These are phyloP conservation scores for Colletotrichum endophyticum DNA, from an alignment of 2,329 filamentous ascomycete genomes.

Conservation along the genomic window DNA sequence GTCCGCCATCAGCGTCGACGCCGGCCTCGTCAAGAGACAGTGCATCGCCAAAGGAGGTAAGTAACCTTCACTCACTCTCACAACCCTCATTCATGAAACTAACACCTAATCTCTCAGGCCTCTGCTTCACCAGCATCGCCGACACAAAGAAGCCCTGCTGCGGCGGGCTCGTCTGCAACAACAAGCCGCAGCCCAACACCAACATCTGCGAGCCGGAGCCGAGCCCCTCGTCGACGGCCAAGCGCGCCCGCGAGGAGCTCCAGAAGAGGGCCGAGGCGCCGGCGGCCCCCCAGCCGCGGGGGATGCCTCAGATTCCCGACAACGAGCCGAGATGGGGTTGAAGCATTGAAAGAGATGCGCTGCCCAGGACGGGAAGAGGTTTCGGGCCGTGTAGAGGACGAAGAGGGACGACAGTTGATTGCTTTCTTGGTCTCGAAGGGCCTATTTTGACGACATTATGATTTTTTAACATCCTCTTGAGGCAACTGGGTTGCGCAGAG, in stretches of 20 bases:
- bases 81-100: background rate
- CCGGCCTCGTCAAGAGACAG: conserved; percentile 1
- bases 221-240: background rate
- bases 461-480: background rate
- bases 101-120: background rate
- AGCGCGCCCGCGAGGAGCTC: background rate
- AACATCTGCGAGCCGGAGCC: background rate
- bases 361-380: background rate
- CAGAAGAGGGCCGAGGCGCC: background rate
- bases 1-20: conserved; percentile 9
- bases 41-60: background rate
- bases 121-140: background rate
- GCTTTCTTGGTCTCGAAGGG: background rate
- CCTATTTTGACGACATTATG: background rate
- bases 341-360: background rate
- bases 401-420: background rate
- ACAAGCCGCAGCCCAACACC: background rate
- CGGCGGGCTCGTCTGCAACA: background rate
- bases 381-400: background rate
- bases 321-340: background rate
- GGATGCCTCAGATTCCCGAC: background rate
- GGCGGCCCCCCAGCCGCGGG: background rate
- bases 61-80: background rate
- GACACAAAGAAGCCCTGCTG: conserved; percentile 5
- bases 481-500: background rate